Conservation (phyloP, 225 moss, liverwort and hornwort genomes). For the Neckera pumila region DNA sequence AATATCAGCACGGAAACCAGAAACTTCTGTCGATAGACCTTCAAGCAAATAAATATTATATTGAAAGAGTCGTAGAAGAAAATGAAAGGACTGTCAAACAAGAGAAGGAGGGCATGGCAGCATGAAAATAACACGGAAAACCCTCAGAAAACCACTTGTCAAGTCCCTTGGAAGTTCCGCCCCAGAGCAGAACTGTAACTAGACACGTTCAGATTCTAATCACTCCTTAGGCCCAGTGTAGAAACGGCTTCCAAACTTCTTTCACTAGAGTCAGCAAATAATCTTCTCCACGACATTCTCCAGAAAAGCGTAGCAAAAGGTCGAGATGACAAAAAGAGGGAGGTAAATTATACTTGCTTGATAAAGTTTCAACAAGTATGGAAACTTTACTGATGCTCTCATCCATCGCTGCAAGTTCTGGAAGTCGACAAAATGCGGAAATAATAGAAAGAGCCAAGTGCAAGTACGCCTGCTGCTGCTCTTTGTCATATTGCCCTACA, state of each 20-base stretch:
- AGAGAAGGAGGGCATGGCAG: background rate
- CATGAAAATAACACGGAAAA: background rate
- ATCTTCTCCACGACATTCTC: background rate
- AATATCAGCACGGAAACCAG: background rate
- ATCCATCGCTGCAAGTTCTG: slow-evolving; percentile 75
- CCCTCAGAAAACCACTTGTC: background rate
- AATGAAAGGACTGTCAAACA: background rate
- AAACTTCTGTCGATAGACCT: background rate
- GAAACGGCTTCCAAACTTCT: background rate
- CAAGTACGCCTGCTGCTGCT: slow-evolving; percentile 59
- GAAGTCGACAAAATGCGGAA: slow-evolving; percentile 80
- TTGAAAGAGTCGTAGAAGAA: background rate
- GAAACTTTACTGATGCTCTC: slow-evolving; percentile 82
- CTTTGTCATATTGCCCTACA: slow-evolving; percentile 26
- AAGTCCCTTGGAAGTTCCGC: background rate
- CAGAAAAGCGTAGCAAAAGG: slow-evolving; percentile 3
- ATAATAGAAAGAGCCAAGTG: slow-evolving; percentile 80
- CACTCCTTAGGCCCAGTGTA: background rate
- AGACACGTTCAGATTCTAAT: background rate
- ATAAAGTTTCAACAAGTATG: slow-evolving; percentile 66
- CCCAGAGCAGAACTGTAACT: background rate
- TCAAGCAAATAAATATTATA: background rate
- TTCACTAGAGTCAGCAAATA: background rate
- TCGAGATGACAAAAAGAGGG: slow-evolving; percentile 17
- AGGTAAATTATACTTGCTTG: slow-evolving; percentile 72